Conservation (phyloP, 1,284 basidiomycete genomes). For the Cryptococcus maquisensis region DNA sequence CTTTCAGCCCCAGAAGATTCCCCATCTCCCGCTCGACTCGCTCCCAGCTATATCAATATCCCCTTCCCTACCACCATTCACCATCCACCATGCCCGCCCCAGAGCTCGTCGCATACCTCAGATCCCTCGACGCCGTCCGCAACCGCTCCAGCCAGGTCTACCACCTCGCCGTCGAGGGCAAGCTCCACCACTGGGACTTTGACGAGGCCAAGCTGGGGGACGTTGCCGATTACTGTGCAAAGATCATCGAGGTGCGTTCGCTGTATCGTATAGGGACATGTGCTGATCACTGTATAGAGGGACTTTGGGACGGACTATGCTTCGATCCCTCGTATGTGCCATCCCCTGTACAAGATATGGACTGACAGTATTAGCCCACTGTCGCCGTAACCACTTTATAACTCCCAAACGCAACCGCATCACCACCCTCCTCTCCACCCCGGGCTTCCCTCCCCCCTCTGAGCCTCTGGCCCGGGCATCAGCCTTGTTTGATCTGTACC, state of each 20-base stretch:
- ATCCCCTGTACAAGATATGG: neutral
- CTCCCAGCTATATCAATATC: no score
- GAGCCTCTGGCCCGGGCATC: conserved; percentile 60
- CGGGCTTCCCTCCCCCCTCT: conserved; percentile 14
- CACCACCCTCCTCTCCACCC: conserved; percentile 50
- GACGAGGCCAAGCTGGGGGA: conserved; percentile 66
- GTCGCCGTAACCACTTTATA: conserved; percentile 79
- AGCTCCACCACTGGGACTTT: conserved; percentile 81
- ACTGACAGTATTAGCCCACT: conserved; percentile 57
- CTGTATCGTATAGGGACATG: neutral
- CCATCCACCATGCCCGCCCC: conserved; percentile 11
- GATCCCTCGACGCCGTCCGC: conserved; percentile 80
- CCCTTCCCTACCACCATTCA: neutral
- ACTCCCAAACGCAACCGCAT: conserved; percentile 59
- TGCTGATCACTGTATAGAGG: conserved; percentile 53
- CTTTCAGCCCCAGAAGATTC: no score
- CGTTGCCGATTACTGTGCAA: conserved; percentile 74
- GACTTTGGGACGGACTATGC: conserved; percentile 62
- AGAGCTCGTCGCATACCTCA: conserved; percentile 58
- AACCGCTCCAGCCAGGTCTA: conserved; percentile 77
- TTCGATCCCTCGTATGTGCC: conserved; percentile 34
- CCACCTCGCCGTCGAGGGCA: conserved; percentile 64
- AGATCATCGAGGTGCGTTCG: conserved; percentile 65
- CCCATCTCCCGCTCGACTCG: no score
- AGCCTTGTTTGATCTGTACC: conserved; percentile 80